Evolutionary conservation across 1,139 yeast genomes (phyloP), one percentile per base, ranked within the genome.

Genomic region (Nakaseomyces kungkrabaensis): DNA sequence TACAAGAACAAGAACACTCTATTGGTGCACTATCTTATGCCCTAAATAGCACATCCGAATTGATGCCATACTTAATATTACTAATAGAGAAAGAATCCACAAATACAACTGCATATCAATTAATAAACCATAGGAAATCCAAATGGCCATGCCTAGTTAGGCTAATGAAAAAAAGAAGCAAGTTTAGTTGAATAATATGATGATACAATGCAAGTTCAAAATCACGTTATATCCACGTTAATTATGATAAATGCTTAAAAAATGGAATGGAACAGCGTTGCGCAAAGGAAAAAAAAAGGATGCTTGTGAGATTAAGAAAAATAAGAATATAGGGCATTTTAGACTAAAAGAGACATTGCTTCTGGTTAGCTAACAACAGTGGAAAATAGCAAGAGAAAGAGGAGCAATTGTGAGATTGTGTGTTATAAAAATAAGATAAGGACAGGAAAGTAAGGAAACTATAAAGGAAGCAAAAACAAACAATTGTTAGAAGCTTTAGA

Each of bases 1-100:
- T 61, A 11, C 43, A 43, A 27, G 37, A 49, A 13, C 63, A 61
- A 45, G 62, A 61, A 43, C 38, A 47, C 1, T 52, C 57, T 6
- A 46, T 62, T 9, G 62, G 59, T 0, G 57, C 61, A 8, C 51
- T 63, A 13, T 61, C 67, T 4, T 57, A 59, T 43, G 52, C 59
- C 9, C 42, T 63, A 46, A 52, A 54, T 5, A 50, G 51, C 29
- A 51, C 60, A 4, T 52, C 63, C 1, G 48, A 52, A 4, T 45
- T 63, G 44, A 45, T 60, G 7, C 64, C 65, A 9, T 34, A 46
- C 3, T 37, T 61, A 32, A 48, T 60, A 4, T 54, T 55, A 32
- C 47, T 60, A 36, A 52, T 62, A 3, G 49, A 56, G 3, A 50
- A 51, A 27, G 66, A 63, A 45, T 51, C 37, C 24, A 59, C 65